A percentile compares a stretch with the other conserved stretches of the same genome.
These are phyloP conservation scores for Endothia cerciana DNA, from an alignment of 2,329 filamentous ascomycete species.

Conservation along the genomic window DNA sequence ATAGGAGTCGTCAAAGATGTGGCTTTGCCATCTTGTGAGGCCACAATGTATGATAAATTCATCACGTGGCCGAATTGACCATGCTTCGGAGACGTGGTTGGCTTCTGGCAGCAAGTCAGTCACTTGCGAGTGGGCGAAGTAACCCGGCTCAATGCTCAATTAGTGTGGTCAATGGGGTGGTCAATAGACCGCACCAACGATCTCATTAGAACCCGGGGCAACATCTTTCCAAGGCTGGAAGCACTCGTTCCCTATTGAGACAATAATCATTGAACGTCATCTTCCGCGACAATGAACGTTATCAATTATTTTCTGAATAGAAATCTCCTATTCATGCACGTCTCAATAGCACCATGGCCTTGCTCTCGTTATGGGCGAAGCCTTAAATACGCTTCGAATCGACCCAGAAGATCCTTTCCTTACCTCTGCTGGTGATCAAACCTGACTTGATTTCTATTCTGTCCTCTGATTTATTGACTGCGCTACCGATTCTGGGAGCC, in stretches of 20 bases:
- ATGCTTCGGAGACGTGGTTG: background rate
- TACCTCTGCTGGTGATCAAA: background rate
- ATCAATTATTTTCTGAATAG: conserved; percentile 17
- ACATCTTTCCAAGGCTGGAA: background rate
- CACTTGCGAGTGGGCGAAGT: background rate
- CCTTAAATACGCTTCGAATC: background rate
- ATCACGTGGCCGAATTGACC: background rate
- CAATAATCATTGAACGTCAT: conserved; percentile 15
- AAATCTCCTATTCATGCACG: background rate
- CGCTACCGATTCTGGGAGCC: background rate
- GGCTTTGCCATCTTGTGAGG: background rate
- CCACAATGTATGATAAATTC: background rate
- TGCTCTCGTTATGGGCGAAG: conserved; percentile 1
- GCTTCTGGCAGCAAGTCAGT: background rate
- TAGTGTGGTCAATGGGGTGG: background rate
- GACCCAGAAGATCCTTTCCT: background rate
- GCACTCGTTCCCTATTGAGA: conserved; percentile 10
- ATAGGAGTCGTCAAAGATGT: background rate
- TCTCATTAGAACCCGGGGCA: conserved; percentile 3
- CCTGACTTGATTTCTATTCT: background rate
- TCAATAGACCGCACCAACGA: background rate
- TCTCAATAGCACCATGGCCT: conserved; percentile 15
- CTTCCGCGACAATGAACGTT: background rate
- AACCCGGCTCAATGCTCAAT: background rate
- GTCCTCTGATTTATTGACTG: background rate